Base-by-base conservation (phyloP, 768 basidiomycete species). In the Trametes sanguinea region DNA sequence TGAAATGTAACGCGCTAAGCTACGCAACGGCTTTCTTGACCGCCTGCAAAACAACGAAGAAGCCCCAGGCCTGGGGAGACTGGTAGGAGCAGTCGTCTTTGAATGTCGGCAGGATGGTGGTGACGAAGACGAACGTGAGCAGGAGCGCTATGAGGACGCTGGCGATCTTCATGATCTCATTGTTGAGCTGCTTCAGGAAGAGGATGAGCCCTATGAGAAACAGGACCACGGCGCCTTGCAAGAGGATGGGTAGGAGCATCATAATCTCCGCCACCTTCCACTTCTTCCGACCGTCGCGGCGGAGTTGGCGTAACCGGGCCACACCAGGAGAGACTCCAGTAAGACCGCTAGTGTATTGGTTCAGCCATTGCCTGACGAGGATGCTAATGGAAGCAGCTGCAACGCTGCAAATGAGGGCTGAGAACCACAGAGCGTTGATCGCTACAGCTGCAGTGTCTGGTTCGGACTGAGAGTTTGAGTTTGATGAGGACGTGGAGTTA, bases 191-290 rank as follows among this genome's bases (percentile, higher is more conserved):
- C 43, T 58, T 59, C 14, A 69, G 61, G 44, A 71, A 63, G 40
- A 65, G 51, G 33, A 69, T 14, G 22, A 71, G 63, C 0, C 69
- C 69, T 33, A 66, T 39, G 32, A 69, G 62, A 52, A 69, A 71
- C 22, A 69, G 65, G 2, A 63, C 67, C 11, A 67, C 45, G 6
- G 64, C 54, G 47, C 60, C 54, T 47, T 65, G 63, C 16, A 65
- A 52, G 9, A 67, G 59, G 40, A 67, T 55, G 8, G 72, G 71
- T 2, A 72, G 57, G 3, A 64, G 46, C 33, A 62, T 65, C 57
- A 72, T 61, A 29, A 72, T 68, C 33, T 57, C 71, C 2, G 60
- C 57, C 2, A 73, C 66, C 37, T 63, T 54, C 71, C 71, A 73
- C 30, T 61, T 61, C 33, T 30, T 52, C 30, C 61, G 51, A 27